phyloP scores from a whole-genome alignment of 2,329 filamentous ascomycete species.

The Diaporthe eres region DNA sequence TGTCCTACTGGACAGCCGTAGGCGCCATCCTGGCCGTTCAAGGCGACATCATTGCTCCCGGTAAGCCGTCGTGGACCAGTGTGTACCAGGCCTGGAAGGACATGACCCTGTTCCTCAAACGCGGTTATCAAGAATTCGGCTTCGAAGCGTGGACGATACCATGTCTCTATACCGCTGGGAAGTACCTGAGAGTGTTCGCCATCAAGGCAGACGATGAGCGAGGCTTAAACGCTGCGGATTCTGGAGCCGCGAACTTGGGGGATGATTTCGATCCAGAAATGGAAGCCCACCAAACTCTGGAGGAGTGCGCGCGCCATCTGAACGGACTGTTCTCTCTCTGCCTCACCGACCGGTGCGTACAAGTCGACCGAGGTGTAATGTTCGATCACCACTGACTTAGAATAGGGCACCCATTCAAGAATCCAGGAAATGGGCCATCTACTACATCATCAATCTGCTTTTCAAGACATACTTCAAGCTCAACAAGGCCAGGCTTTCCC shows the following conservation, averaged over 20 bases:
- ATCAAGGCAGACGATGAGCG: slow-evolving; percentile 88
- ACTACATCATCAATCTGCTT: slow-evolving; percentile 92
- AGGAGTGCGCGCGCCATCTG: slow-evolving; percentile 90
- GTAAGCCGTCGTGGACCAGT: slow-evolving; percentile 77
- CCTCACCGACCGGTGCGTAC: slow-evolving; percentile 84
- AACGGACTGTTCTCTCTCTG: slow-evolving; percentile 95
- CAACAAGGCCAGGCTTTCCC: slow-evolving; percentile 89
- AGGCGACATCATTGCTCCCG: slow-evolving; percentile 57
- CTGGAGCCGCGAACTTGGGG: slow-evolving; percentile 67
- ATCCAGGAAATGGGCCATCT: slow-evolving; percentile 98
- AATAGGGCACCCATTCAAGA: slow-evolving; percentile 83
- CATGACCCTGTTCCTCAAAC: slow-evolving; percentile 80
- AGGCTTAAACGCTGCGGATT: slow-evolving; percentile 55
- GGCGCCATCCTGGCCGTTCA: slow-evolving; percentile 79
- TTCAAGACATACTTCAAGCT: slow-evolving; percentile 99
- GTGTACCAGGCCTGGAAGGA: slow-evolving; percentile 94
- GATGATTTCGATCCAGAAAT: slow-evolving; percentile 86
- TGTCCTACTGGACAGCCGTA: slow-evolving; percentile 85
- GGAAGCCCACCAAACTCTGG: slow-evolving; percentile 86
- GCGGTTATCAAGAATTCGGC: slow-evolving; percentile 82
- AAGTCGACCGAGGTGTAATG: background rate
- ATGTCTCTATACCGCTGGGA: slow-evolving; percentile 88
- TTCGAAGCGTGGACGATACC: slow-evolving; percentile 95
- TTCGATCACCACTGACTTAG: background rate
- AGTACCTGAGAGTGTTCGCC: slow-evolving; percentile 88